Percentiles rank a stretch among this genome's conserved stretches.
These are phyloP conservation scores for Chalara sp. DNA, from an alignment of 2,329 filamentous ascomycete species.

Conservation along the genomic window DNA sequence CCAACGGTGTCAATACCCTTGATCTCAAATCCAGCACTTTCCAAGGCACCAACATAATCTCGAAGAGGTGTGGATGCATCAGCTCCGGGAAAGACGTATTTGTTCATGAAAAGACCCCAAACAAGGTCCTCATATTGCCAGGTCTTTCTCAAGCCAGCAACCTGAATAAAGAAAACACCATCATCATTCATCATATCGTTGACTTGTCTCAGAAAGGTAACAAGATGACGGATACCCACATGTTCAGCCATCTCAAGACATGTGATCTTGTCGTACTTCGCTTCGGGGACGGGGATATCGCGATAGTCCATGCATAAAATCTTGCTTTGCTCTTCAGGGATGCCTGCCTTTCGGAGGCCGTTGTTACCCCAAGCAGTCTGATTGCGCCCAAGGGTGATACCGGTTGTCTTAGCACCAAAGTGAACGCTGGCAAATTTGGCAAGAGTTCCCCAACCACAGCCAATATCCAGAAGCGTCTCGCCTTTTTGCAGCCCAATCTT, in stretches of 20 bases:
- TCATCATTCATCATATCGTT: slow-evolving; percentile 96
- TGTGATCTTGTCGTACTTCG: slow-evolving; percentile 88
- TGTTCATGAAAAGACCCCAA: slow-evolving; percentile 99
- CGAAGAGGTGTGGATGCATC: slow-evolving; percentile 92
- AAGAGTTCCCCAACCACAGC: slow-evolving; percentile 96
- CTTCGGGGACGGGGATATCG: slow-evolving; percentile 75
- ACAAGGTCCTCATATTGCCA: slow-evolving; percentile 99
- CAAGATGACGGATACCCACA: slow-evolving; percentile 87
- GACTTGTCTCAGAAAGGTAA: slow-evolving; percentile 74
- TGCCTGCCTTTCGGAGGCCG: slow-evolving; percentile 73
- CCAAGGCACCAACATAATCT: slow-evolving; percentile 77
- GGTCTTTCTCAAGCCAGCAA: slow-evolving; percentile 83
- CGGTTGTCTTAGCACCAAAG: slow-evolving; percentile 76
- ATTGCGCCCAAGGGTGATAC: slow-evolving; percentile 91
- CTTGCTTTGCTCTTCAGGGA: slow-evolving; percentile 80
- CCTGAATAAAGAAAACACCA: slow-evolving; percentile 92
- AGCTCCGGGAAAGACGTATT: slow-evolving; percentile 95
- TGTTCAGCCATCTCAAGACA: slow-evolving; percentile 99
- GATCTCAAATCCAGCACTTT: slow-evolving; percentile 82
- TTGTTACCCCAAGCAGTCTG: slow-evolving; percentile 96
- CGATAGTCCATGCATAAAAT: slow-evolving; percentile 97
- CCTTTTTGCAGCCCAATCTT: slow-evolving; percentile 81
- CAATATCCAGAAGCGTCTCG: slow-evolving; percentile 85
- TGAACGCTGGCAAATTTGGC: slow-evolving; percentile 88
- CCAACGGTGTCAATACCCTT: slow-evolving; percentile 90